A percentile compares a stretch with the other conserved stretches of the same genome.
Evolutionary conservation across 768 basidiomycete species (phyloP).

Genomic region (Leccinum variicolor): DNA sequence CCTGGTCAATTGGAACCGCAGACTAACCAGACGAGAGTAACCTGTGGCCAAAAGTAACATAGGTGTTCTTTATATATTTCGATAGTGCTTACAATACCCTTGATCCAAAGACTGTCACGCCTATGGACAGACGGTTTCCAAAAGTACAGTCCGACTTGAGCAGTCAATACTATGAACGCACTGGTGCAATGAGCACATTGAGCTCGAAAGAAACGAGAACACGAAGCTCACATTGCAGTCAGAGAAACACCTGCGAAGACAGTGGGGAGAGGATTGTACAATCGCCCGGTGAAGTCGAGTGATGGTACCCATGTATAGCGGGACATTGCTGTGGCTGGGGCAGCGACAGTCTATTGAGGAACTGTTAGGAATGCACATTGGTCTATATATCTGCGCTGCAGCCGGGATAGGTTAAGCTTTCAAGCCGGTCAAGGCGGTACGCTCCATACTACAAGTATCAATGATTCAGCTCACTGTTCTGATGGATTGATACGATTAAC

Average conservation of each 20-base stretch:
- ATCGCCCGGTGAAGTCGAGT: background rate
- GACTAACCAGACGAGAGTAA: constrained; percentile 23
- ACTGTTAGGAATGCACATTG: background rate
- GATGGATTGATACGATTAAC: background rate
- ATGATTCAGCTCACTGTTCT: background rate
- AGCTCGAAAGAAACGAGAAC: background rate
- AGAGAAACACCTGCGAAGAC: constrained; percentile 13
- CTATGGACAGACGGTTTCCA: constrained; percentile 10
- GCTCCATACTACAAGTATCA: background rate
- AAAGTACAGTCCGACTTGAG: constrained; percentile 24
- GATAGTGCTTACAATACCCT: constrained; percentile 14
- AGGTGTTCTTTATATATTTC: no score
- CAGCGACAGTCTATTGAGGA: background rate
- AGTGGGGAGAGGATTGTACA: constrained; percentile 5
- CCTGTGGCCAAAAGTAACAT: constrained; percentile 4
- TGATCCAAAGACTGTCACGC: constrained; percentile 22
- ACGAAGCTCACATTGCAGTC: constrained; percentile 6
- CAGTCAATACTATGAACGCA: constrained; percentile 19
- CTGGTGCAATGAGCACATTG: background rate
- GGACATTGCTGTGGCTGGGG: background rate
- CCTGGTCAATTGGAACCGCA: background rate
- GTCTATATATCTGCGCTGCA: constrained; percentile 11
- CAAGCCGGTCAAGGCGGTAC: constrained; percentile 1
- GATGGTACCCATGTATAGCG: background rate
- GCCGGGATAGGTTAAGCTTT: background rate